phyloP scores from a whole-genome alignment of 345 rosid species.

The Eucalyptus paniculata region DNA sequence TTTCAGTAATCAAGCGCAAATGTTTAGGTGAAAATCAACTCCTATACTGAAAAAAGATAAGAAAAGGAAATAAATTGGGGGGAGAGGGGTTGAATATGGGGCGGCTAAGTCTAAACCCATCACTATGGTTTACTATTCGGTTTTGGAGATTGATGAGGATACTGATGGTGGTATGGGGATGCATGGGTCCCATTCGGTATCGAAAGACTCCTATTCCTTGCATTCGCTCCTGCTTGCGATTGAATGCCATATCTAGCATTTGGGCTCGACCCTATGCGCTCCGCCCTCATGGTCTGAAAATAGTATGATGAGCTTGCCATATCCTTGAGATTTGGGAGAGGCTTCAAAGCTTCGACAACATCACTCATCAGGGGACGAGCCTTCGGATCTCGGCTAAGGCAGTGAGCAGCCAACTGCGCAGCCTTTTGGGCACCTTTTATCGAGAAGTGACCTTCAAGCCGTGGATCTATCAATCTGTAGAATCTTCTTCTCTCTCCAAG shows the following conservation, averaged over 20 bases:
- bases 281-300: slow-evolving; percentile 14
- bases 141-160: slow-evolving; percentile 55
- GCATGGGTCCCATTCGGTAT: slow-evolving; percentile 71
- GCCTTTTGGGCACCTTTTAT: slow-evolving; percentile 38
- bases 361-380: slow-evolving; percentile 40
- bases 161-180: slow-evolving; percentile 54
- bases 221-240: neutral
- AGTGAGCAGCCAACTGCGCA: slow-evolving; percentile 35
- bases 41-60: slow-evolving; percentile 2
- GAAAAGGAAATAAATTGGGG: neutral
- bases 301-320: slow-evolving; percentile 41
- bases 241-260: slow-evolving; percentile 4
- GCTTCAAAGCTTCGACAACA: slow-evolving; percentile 29
- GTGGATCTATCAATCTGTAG: slow-evolving; percentile 27
- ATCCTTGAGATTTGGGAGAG: slow-evolving; percentile 31
- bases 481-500: slow-evolving; percentile 28
- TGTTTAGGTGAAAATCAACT: neutral
- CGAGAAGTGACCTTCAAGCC: slow-evolving; percentile 37
- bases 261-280: neutral
- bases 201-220: slow-evolving; percentile 21
- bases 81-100: neutral
- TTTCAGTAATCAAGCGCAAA: neutral
- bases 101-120: neutral
- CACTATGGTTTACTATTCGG: slow-evolving; percentile 37
- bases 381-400: slow-evolving; percentile 38